phyloP scores from a whole-genome alignment of 768 basidiomycete genomes.

The Boletus speciosus region DNA sequence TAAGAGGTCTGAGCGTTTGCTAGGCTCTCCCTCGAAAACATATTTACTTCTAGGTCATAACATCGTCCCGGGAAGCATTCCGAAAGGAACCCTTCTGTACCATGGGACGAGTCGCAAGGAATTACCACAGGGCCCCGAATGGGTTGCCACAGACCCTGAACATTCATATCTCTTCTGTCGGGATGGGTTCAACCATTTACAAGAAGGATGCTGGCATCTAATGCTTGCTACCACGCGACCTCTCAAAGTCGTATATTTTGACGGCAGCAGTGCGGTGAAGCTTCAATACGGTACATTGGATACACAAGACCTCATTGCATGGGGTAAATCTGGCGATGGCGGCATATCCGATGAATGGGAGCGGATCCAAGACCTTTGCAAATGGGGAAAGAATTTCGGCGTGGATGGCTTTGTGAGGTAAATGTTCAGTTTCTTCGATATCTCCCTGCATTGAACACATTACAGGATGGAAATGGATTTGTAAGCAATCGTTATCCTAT shows the following conservation, averaged over 20 bases:
- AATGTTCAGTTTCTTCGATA: not conserved
- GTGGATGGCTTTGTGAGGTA: constrained; percentile 49
- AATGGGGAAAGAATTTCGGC: constrained; percentile 39
- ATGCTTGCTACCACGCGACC: constrained; percentile 24
- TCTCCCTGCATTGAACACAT: not conserved
- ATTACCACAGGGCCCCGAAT: constrained; percentile 31
- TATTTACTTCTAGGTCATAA: constrained; percentile 18
- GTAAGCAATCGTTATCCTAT: constrained; percentile 12
- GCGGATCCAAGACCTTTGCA: constrained; percentile 39
- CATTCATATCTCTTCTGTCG: constrained; percentile 39
- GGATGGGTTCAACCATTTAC: not conserved
- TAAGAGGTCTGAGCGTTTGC: constrained; percentile 13
- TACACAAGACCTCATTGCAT: constrained; percentile 45
- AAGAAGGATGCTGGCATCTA: constrained; percentile 16
- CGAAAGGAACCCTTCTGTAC: constrained; percentile 36
- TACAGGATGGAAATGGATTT: constrained; percentile 32
- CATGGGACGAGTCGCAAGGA: constrained; percentile 23
- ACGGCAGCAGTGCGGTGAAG: constrained; percentile 48
- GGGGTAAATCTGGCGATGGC: constrained; percentile 31
- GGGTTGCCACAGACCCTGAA: constrained; percentile 36
- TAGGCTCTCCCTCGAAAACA: constrained; percentile 16
- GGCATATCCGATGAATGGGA: constrained; percentile 28
- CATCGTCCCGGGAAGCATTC: constrained; percentile 32
- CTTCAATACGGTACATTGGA: constrained; percentile 41
- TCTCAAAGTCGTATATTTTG: constrained; percentile 49